Base-by-base conservation (phyloP, 805 yeast genomes). In the Wickerhamomyces hampshirensis region DNA sequence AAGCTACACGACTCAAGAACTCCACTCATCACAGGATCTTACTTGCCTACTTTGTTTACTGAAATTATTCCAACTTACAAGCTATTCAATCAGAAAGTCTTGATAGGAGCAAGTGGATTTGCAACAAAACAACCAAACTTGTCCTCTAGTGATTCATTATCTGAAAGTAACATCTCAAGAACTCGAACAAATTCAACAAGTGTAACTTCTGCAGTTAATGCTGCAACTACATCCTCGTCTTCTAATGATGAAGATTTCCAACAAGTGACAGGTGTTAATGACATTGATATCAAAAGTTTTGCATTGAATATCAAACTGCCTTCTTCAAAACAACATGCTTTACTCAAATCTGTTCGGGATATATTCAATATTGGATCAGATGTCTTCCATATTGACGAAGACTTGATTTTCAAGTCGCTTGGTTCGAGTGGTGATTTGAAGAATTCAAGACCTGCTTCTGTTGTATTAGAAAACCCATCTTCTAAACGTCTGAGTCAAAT, bases 41-140 rank as follows among this genome's bases (percentile, higher is more conserved):
- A 76, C 47, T 59, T 80, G 11, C 83, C 91, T 2, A 65, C 81
- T 10, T 46, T 83, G 33, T 83, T 82, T 53, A 78, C 83, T 4
- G 80, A 75, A 31, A 44, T 69, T 12, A 53, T 73, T 12, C 75
- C 81, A 11, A 61, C 63, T 18, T 82, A 77, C 54, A 68, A 74
- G 33, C 62, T 83, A 13, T 80, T 80, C 46, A 72, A 77, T 34
- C 67, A 69, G 49, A 47, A 61, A 17, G 66, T 73, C 1, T 53
- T 80, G 38, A 55, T 80, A 31, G 77, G 80, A 23, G 77, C 83
- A 12, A 64, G 76, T 30, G 76, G 78, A 1, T 57, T 56, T 14
- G 43, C 44, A n/a, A 43, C 48, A 19, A 39, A 40, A 23, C 26
- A 27, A 18, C 9, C 5, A n/a, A 26, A 11, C 30, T 21, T 21